phyloP scores from a whole-genome alignment of 306 rosid genomes.

The Malus asiatica region DNA sequence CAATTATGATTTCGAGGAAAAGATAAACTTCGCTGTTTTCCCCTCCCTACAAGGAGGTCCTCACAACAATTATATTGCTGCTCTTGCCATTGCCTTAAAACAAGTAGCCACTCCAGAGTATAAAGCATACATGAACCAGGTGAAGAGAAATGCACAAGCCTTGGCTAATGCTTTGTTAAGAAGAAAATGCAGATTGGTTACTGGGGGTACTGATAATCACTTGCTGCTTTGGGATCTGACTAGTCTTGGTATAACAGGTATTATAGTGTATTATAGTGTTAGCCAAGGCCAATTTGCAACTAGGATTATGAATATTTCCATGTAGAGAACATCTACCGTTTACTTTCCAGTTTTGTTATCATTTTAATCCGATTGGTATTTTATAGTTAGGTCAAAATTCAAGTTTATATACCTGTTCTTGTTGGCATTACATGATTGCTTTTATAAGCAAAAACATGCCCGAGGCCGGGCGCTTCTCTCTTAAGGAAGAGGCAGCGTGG shows the following conservation, averaged over 20 bases:
- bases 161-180: constrained; percentile 71
- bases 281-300: not conserved
- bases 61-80: constrained; percentile 94
- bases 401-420: not conserved
- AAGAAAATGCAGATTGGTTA: constrained; percentile 72
- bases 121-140: constrained; percentile 89
- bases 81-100: constrained; percentile 90
- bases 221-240: constrained; percentile 93
- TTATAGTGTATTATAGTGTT: constrained; percentile 20
- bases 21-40: constrained; percentile 83
- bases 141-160: constrained; percentile 90
- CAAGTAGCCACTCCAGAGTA: constrained; percentile 83
- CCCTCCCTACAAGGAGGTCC: constrained; percentile 99
- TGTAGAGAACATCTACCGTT: not conserved
- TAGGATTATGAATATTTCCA: not conserved
- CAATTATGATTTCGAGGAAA: constrained; percentile 84
- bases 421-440: not conserved
- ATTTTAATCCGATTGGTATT: not conserved
- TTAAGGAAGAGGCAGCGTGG: constrained; percentile 46
- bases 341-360: not conserved
- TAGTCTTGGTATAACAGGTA: constrained; percentile 85
- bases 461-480: constrained; percentile 49
- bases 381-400: not conserved
- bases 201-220: constrained; percentile 97
- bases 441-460: constrained; percentile 6